Evolutionary conservation across 2,329 filamentous ascomycete species (phyloP).

Genomic region (Fusarium odoratissimum): DNA sequence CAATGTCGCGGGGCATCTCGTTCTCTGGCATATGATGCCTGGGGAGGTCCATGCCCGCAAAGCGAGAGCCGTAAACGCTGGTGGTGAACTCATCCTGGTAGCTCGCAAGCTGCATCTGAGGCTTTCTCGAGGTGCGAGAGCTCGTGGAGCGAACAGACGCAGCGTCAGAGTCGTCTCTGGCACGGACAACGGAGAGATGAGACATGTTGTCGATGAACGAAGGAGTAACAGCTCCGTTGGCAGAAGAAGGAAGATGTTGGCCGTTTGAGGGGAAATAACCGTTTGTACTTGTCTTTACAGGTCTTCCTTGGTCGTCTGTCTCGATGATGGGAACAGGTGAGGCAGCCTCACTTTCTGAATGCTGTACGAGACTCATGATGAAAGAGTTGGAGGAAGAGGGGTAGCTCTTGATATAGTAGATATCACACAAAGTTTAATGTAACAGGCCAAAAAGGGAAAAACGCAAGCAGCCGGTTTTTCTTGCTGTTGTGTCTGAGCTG

Average conservation of each 20-base stretch:
- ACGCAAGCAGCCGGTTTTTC: slow-evolving; percentile 29
- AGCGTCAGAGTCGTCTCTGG: slow-evolving; percentile 50
- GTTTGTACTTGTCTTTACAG: slow-evolving; percentile 45
- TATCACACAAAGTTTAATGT: slow-evolving; percentile 5
- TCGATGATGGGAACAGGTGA: slow-evolving; percentile 47
- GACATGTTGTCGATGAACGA: slow-evolving; percentile 57
- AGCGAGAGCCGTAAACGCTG: slow-evolving; percentile 89
- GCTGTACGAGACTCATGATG: slow-evolving; percentile 42
- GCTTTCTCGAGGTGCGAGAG: slow-evolving; percentile 40
- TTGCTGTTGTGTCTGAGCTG: background rate
- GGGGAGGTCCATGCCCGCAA: slow-evolving; percentile 83
- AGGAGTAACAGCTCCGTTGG: slow-evolving; percentile 34
- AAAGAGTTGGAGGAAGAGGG: slow-evolving; percentile 15
- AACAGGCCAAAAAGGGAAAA: slow-evolving; percentile 17
- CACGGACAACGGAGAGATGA: slow-evolving; percentile 60
- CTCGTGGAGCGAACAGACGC: slow-evolving; percentile 42
- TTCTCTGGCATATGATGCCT: slow-evolving; percentile 86
- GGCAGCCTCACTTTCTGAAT: slow-evolving; percentile 36
- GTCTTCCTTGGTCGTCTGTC: slow-evolving; percentile 46
- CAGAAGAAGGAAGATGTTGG: slow-evolving; percentile 45
- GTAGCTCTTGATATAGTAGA: slow-evolving; percentile 10
- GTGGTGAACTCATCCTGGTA: slow-evolving; percentile 73
- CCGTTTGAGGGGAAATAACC: slow-evolving; percentile 38
- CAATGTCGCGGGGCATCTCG: slow-evolving; percentile 91
- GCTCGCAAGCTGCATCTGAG: slow-evolving; percentile 60